Percentiles rank a stretch among this genome's conserved stretches.
Conservation (phyloP, 768 basidiomycete genomes). For the Mycena filopes region DNA sequence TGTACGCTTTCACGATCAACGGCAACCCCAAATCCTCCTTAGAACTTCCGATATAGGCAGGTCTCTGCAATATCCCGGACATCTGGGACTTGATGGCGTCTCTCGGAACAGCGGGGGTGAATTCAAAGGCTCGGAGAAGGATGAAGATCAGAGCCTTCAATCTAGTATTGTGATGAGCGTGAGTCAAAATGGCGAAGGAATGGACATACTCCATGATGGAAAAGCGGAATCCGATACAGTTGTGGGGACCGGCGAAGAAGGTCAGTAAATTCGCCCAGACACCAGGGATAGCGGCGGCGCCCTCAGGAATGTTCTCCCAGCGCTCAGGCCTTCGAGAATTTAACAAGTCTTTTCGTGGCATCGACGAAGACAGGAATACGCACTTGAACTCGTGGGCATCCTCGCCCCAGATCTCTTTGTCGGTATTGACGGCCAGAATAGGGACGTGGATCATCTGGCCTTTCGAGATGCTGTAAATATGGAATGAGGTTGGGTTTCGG, state of each 20-base stretch:
- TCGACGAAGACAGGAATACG: constrained; percentile 19
- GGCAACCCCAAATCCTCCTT: too few species aligned
- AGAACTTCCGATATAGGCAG: too few species aligned
- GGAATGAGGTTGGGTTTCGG: neutral
- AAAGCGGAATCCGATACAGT: constrained; percentile 70
- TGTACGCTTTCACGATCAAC: too few species aligned
- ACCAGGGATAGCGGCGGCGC: constrained; percentile 60
- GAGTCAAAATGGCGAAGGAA: neutral
- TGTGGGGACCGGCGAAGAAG: constrained; percentile 64
- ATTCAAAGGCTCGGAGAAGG: constrained; percentile 58
- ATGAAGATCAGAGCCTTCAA: constrained; percentile 52
- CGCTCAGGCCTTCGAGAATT: constrained; percentile 64
- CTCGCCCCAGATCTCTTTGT: constrained; percentile 67
- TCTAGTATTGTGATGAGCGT: neutral
- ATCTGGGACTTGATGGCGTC: too few species aligned
- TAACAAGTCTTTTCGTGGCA: neutral
- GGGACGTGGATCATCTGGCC: constrained; percentile 60
- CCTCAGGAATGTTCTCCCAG: constrained; percentile 63
- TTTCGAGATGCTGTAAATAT: constrained; percentile 47
- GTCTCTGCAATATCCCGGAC: too few species aligned
- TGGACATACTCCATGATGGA: constrained; percentile 63
- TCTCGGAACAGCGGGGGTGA: constrained; percentile 40
- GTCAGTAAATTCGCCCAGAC: constrained; percentile 69
- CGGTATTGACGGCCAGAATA: constrained; percentile 33
- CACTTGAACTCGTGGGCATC: constrained; percentile 72